Evolutionary conservation across 2,329 filamentous ascomycete genomes (phyloP), one percentile per base, ranked within the genome.

Genomic region (Capronia epimyces): DNA sequence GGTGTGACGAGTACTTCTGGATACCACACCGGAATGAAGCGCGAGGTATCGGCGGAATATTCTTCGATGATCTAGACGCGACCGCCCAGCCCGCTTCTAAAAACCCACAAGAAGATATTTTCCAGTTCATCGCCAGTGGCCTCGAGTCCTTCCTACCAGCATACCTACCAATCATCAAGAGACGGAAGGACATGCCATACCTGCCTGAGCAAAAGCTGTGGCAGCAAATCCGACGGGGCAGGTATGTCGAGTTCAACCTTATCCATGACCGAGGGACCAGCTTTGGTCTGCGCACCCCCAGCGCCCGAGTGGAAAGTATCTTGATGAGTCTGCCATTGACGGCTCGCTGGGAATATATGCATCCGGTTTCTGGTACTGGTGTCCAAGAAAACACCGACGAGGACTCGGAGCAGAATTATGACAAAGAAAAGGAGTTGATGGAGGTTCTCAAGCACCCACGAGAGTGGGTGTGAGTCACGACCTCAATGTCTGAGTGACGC

Each of bases 211-310:
- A 96, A 72, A 96, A 95, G 75, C 82, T 87, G 59, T 98, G 93
- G 93, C 93, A 98, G 73, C 93, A 97, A 74, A 77, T 98, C 56
- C 80, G 93, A 43, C 77, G 93, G 59, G 93, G 93, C n/a, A 79
- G 89, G 63, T 98, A 98, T 67, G 93, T 98, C 57, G 93, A 98
- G 71, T 98, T 98, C 71, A 98, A 98, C 71, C 78, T 98, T 31
- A 89, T 98, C 49, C 90, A 98, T 71, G 93, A 98, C 72, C 82
- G 93, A 21, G 93, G 93, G 2, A 98, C 93, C 1, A 84, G 87
- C 6, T 98, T 98, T 69, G 93, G 93, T 1, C 74, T 98, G 57
- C 93, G 93, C 65, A 95, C 91, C 0, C 93, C 93, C 0, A 89
- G 89, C 36, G 86, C 90, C 4, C 80, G 93, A 55, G 83, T 98